A percentile compares a stretch with the other conserved stretches of the same genome.
These are phyloP conservation scores for Geoglossum cookeanum DNA, from an alignment of 2,329 filamentous ascomycete genomes.

Conservation along the genomic window DNA sequence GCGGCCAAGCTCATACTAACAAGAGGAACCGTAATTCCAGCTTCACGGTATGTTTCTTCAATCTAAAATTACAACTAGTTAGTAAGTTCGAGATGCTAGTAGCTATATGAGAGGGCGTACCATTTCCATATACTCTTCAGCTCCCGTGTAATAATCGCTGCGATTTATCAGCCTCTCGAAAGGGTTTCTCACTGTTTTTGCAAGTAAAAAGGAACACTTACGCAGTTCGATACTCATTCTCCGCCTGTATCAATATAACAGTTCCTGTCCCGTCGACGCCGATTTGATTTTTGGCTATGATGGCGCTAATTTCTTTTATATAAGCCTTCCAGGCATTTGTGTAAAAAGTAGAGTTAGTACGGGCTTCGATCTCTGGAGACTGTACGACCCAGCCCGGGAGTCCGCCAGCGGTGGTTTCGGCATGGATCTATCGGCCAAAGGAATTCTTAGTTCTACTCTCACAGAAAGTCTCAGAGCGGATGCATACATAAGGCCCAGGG, in stretches of 20 bases:
- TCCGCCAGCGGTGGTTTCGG: slow-evolving; percentile 40
- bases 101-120: background rate
- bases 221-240: slow-evolving; percentile 7
- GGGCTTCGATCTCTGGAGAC: slow-evolving; percentile 33
- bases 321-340: slow-evolving; percentile 17
- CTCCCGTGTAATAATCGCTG: slow-evolving; percentile 16
- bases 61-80: background rate
- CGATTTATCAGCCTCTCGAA: background rate
- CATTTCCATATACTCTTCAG: background rate
- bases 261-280: slow-evolving; percentile 12
- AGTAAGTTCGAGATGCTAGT: background rate
- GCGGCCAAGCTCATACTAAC: background rate
- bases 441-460: slow-evolving; percentile 19
- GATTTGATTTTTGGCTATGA: slow-evolving; percentile 17
- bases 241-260: background rate
- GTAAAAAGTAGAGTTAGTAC: slow-evolving; percentile 33
- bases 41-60: background rate
- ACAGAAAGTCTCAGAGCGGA: background rate
- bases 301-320: slow-evolving; percentile 9
- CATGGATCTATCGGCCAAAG: slow-evolving; percentile 17
- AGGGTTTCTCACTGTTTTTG: background rate
- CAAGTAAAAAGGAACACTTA: slow-evolving; percentile 12
- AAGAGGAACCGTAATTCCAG: background rate
- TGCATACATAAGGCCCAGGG: slow-evolving; percentile 36
- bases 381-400: slow-evolving; percentile 44